phyloP scores from a whole-genome alignment of 768 basidiomycete genomes.

The Tulasnella sp. region DNA sequence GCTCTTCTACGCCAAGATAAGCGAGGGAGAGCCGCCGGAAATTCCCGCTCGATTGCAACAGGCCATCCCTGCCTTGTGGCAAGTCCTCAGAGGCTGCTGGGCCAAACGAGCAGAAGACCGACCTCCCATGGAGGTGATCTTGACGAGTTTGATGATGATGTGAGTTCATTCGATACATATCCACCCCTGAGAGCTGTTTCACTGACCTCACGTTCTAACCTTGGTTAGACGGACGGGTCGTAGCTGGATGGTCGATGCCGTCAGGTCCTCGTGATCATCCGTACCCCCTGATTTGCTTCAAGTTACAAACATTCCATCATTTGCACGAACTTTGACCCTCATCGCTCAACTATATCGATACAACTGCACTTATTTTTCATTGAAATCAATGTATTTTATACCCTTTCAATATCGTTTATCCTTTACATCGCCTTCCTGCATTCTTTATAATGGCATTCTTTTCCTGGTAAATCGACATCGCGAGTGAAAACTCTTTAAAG shows the following conservation, averaged over 20 bases:
- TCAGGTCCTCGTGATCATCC: neutral
- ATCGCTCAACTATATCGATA: neutral
- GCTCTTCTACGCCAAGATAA: neutral
- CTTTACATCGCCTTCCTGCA: too few species aligned
- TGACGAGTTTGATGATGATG: neutral
- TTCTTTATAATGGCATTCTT: too few species aligned
- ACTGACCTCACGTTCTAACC: neutral
- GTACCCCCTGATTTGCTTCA: neutral
- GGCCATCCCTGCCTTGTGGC: neutral
- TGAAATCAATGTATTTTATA: too few species aligned
- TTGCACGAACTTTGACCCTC: neutral
- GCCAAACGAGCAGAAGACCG: neutral
- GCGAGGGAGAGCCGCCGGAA: neutral
- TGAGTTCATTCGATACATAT: neutral
- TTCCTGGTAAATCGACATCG: too few species aligned
- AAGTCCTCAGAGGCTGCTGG: neutral
- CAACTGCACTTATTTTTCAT: neutral
- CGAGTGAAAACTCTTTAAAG: too few species aligned
- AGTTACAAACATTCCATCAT: neutral
- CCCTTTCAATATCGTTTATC: too few species aligned
- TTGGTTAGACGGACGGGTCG: neutral
- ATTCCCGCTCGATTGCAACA: neutral
- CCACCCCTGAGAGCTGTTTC: too few species aligned
- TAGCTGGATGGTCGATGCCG: constrained; percentile 3
- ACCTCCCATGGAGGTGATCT: neutral